These are phyloP conservation scores for Nemania diffusa DNA, from an alignment of 2,329 filamentous ascomycete genomes.

Conservation along the genomic window DNA sequence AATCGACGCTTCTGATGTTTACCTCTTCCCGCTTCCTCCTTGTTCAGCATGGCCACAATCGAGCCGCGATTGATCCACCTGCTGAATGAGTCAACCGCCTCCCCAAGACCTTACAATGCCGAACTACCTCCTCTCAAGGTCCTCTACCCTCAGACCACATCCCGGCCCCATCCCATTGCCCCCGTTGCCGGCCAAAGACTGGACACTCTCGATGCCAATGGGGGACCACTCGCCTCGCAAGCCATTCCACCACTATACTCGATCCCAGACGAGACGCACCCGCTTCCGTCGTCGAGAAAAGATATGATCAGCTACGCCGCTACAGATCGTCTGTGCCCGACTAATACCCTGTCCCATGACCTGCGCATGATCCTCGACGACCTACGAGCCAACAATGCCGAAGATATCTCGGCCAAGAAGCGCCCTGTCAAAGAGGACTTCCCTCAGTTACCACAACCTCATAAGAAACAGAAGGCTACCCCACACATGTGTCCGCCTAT, in stretches of 20 bases:
- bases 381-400: slow-evolving; percentile 51
- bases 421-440: slow-evolving; percentile 70
- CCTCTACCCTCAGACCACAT: slow-evolving; percentile 56
- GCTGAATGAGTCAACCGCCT: slow-evolving; percentile 66
- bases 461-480: slow-evolving; percentile 70
- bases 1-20: slow-evolving; percentile 53
- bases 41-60: slow-evolving; percentile 70
- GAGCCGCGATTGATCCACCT: slow-evolving; percentile 74
- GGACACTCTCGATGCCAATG: slow-evolving; percentile 50
- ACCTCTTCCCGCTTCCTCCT: slow-evolving; percentile 45
- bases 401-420: slow-evolving; percentile 65
- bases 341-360: slow-evolving; percentile 55
- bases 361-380: slow-evolving; percentile 61
- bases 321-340: slow-evolving; percentile 43
- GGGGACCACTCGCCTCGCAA: slow-evolving; percentile 44
- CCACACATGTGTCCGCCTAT: slow-evolving; percentile 69
- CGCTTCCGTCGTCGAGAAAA: slow-evolving; percentile 39
- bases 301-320: slow-evolving; percentile 38
- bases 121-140: slow-evolving; percentile 66
- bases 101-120: slow-evolving; percentile 58
- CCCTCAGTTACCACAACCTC: slow-evolving; percentile 70
- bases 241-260: slow-evolving; percentile 45
- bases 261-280: slow-evolving; percentile 43
- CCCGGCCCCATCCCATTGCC: slow-evolving; percentile 60
- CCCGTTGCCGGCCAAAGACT: slow-evolving; percentile 57